Evolutionary conservation across 352 stramenopile genomes (phyloP).

Genomic region (Globisporangium orthogonon): DNA sequence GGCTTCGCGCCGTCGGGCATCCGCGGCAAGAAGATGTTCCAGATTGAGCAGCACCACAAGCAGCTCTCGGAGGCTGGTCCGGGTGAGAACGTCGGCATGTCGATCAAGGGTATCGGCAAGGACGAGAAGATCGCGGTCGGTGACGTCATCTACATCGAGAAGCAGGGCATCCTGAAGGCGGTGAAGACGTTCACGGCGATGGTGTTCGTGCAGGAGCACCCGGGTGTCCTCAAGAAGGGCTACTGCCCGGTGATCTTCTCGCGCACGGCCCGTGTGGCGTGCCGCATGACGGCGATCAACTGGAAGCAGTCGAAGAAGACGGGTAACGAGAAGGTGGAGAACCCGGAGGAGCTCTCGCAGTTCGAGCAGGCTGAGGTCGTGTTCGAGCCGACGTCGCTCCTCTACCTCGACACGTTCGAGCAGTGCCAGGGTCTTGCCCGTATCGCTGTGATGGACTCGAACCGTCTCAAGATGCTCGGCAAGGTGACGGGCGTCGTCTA

Average conservation of each 20-base stretch:
- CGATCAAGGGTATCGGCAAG: constrained; percentile 75
- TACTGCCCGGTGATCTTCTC: constrained; percentile 78
- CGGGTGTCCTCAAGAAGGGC: constrained; percentile 64
- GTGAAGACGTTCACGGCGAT: constrained; percentile 71
- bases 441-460: constrained; percentile 85
- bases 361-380: constrained; percentile 75
- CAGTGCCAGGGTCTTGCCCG: constrained; percentile 66
- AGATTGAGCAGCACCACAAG: constrained; percentile 83
- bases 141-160: constrained; percentile 35
- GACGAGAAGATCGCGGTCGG: constrained; percentile 65
- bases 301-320: constrained; percentile 87
- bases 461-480: constrained; percentile 82
- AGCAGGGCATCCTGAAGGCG: constrained; percentile 32
- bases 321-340: constrained; percentile 69
- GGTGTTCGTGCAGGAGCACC: constrained; percentile 73
- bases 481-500: constrained; percentile 40
- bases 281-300: constrained; percentile 76
- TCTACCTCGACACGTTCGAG: constrained; percentile 78
- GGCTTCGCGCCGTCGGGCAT: constrained; percentile 57
- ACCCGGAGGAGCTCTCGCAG: constrained; percentile 64
- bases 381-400: constrained; percentile 55
- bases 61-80: constrained; percentile 45
- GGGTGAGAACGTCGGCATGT: constrained; percentile 78
- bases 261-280: constrained; percentile 77
- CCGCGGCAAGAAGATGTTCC: constrained; percentile 62